A percentile compares a stretch with the other conserved stretches of the same genome.
phyloP scores from a whole-genome alignment of 345 rosid genomes.

The Eucalyptus pumila region DNA sequence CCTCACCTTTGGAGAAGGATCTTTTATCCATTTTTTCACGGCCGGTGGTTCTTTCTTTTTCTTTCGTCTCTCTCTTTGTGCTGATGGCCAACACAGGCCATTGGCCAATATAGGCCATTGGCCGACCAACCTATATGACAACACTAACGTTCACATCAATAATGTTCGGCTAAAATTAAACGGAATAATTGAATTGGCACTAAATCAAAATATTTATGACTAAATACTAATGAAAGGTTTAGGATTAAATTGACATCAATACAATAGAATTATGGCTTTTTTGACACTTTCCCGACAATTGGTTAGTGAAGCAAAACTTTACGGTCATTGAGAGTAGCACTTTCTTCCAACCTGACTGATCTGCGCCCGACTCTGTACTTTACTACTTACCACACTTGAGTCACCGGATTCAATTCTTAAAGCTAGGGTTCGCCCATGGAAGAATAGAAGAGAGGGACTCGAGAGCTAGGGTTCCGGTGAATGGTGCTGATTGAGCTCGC shows the following conservation, averaged over 20 bases:
- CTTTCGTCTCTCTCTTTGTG: too few species aligned
- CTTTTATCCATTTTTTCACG: too few species aligned
- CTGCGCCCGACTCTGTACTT: neutral
- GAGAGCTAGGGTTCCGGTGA: neutral
- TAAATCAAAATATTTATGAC: rapidly evolving
- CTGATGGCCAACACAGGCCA: too few species aligned
- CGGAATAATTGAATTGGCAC: rapidly evolving
- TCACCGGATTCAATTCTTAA: too few species aligned
- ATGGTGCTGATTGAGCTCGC: neutral
- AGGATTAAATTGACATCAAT: rapidly evolving
- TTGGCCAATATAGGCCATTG: rapidly evolving
- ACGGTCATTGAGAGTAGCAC: rapidly evolving
- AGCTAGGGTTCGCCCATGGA: neutral
- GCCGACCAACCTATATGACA: rapidly evolving
- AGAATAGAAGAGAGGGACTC: neutral
- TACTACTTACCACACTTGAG: neutral
- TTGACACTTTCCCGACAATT: rapidly evolving
- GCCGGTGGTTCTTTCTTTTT: too few species aligned
- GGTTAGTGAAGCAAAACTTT: neutral
- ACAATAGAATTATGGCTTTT: rapidly evolving
- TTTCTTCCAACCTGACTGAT: too few species aligned
- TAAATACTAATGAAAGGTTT: rapidly evolving
- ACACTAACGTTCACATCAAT: rapidly evolving
- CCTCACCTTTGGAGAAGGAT: too few species aligned
- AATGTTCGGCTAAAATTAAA: rapidly evolving